Base-by-base conservation (phyloP, 345 rosid genomes). In the Excoecaria cochinchinensis region DNA sequence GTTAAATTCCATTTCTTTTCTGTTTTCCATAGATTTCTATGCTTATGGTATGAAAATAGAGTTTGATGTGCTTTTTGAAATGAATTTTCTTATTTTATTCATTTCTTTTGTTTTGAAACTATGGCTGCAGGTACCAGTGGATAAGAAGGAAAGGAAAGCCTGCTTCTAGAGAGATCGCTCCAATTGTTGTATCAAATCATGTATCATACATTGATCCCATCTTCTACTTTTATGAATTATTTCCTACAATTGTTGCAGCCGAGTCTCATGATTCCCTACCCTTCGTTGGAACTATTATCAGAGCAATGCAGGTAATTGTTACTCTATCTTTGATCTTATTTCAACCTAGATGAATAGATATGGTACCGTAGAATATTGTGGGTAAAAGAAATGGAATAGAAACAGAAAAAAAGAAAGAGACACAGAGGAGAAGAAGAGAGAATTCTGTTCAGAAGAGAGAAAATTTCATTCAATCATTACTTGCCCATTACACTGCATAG, bases 181-280 rank as follows among this genome's bases (percentile, higher is more conserved):
- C 99, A 8, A 87, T 95, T 44, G 88, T 91, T 76, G 99, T 95
- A 67, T 93, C 99, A 8, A 95, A 95, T 42, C 99, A 95, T 79
- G 88, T 95, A 8, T 95, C 99, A 22, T 95, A 86, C 65, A 87
- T 93, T 2, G 99, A 95, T 25, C 99, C 99, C 38, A 95, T 95
- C 64, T 93, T 95, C 82, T 95, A 88, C 75, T 95, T 95, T 77
- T 95, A 90, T 72, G 99, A 95, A 71, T 75, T 95, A 42, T 95
- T 87, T 69, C 98, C 99, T 0, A 95, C 99, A 22, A 95, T 95
- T 79, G 99, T 95, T 73, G 97, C 99, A 0, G 84, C 99, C 0
- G 98, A 93, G 77, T 89, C 98, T 9, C 99, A 95, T 80, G 99
- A 95, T 79, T 84, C 96, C 51, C 84, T 93, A 59, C 99, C 99